Conservation (phyloP, 805 yeast genomes). For the Candida germanica region DNA sequence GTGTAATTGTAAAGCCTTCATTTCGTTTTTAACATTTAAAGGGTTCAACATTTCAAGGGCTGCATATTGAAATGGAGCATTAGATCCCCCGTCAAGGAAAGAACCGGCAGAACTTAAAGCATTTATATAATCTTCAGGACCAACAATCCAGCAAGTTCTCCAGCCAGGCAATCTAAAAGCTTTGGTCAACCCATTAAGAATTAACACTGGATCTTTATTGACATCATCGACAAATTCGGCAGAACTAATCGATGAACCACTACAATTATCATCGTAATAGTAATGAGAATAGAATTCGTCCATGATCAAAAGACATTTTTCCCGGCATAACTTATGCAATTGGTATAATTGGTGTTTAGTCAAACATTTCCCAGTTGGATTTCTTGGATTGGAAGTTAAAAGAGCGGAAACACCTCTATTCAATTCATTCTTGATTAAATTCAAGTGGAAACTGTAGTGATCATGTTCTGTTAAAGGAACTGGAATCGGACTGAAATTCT, state of each 20-base stretch:
- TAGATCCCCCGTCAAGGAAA: slow-evolving; percentile 58
- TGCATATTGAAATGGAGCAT: slow-evolving; percentile 59
- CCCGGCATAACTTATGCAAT: slow-evolving; percentile 52
- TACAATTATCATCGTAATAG: slow-evolving; percentile 52
- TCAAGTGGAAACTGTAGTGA: slow-evolving; percentile 53
- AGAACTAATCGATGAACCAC: slow-evolving; percentile 50
- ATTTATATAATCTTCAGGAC: slow-evolving; percentile 57
- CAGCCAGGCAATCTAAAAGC: slow-evolving; percentile 63
- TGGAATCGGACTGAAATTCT: slow-evolving; percentile 61
- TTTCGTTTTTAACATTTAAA: slow-evolving; percentile 46
- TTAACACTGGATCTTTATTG: slow-evolving; percentile 55
- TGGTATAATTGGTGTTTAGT: slow-evolving; percentile 43
- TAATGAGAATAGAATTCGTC: slow-evolving; percentile 62
- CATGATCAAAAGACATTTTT: slow-evolving; percentile 55
- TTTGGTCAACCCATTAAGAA: slow-evolving; percentile 58
- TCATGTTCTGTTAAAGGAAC: slow-evolving; percentile 58
- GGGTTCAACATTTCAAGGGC: slow-evolving; percentile 56
- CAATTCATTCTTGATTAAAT: slow-evolving; percentile 50
- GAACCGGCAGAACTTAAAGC: slow-evolving; percentile 60
- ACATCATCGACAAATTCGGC: slow-evolving; percentile 54
- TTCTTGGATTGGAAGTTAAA: slow-evolving; percentile 59
- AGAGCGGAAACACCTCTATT: slow-evolving; percentile 57
- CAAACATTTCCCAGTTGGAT: slow-evolving; percentile 59
- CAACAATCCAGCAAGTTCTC: slow-evolving; percentile 63
- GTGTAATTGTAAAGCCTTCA: slow-evolving; percentile 56